phyloP scores from a whole-genome alignment of 768 basidiomycete species.

The Rhodotorula sphaerocarpa region DNA sequence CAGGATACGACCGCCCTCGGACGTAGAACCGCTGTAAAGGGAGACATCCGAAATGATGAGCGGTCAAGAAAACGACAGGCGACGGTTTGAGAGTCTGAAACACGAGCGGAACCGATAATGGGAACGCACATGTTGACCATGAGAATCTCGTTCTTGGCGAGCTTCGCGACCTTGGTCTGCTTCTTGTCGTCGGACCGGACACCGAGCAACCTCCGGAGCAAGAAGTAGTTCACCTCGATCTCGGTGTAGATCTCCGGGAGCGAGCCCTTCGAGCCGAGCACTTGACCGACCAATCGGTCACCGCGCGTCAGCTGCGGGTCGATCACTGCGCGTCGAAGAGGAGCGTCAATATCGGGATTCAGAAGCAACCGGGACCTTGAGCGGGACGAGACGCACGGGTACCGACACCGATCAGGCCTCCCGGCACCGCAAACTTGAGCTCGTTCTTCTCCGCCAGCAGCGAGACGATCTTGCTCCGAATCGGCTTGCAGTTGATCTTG shows the following conservation, averaged over 20 bases:
- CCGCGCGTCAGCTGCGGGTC: slow-evolving; percentile 96
- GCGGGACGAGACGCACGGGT: slow-evolving; percentile 92
- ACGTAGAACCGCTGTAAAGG: slow-evolving; percentile 48
- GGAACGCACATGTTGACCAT: slow-evolving; percentile 87
- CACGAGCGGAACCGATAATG: too few relatives aligned
- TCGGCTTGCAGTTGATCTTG: slow-evolving; percentile 82
- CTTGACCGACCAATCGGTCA: slow-evolving; percentile 92
- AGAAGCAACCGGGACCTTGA: too few relatives aligned
- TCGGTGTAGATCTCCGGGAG: slow-evolving; percentile 89
- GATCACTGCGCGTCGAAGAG: slow-evolving; percentile 32
- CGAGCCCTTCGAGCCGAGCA: slow-evolving; percentile 87
- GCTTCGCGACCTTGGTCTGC: slow-evolving; percentile 80
- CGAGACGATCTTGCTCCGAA: slow-evolving; percentile 82
- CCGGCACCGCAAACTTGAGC: slow-evolving; percentile 88
- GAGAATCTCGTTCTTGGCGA: slow-evolving; percentile 80
- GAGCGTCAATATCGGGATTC: too few relatives aligned
- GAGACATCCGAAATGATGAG: background rate
- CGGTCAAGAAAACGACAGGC: background rate
- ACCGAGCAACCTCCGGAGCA: slow-evolving; percentile 89
- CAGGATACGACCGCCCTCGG: slow-evolving; percentile 88
- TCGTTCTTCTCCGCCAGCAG: slow-evolving; percentile 92
- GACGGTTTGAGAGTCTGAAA: background rate
- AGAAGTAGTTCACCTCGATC: slow-evolving; percentile 84
- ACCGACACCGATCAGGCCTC: slow-evolving; percentile 95
- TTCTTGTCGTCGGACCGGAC: slow-evolving; percentile 99